Base-by-base conservation (phyloP, 768 basidiomycete genomes). In the Kwoniella europaea region DNA sequence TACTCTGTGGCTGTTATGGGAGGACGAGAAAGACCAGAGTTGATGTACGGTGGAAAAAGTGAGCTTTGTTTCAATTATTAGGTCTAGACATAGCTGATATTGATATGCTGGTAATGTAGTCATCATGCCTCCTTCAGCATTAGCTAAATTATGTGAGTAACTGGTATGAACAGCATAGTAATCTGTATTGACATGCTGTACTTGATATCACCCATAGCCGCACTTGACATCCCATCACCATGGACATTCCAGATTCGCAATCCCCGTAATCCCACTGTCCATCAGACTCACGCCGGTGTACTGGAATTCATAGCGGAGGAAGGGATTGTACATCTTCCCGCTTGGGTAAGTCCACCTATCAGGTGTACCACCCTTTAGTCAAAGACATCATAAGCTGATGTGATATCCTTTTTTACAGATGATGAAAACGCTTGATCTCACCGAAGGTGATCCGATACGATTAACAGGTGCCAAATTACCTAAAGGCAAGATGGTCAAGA, bases 301-400 rank as follows among this genome's bases (percentile, higher is more conserved):
- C 88, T 99, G 35, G 97, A 99, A 82, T 99, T 99, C 84, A 98
- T 98, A 74, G 96, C 97, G 2, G 91, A 97, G 67, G 96, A 98
- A 83, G 97, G 97, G 13, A 87, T 91, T 15, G 95, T 95, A 2
- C 91, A 98, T 86, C 86, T 99, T 16, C 97, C 97, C 0, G 91
- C 94, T 76, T 99, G 97, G 97, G 86, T 87, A 67, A 71, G 85
- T 76, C 42, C 3, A 60, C 27, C 41, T 5, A 18, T 43, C 43
- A 10, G 35, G 41, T 56, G 65, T 43, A 42, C 12, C 18, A 13
- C 35, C 13, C 44, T 20, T 1, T 24, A 35, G 1, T 9, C 1
- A 35, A 7, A 35, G 35, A 35, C 29, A 44, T 56, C 20, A 20
- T 12, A 6, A 54, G 69, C 71, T 76, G 74, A 82, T 24, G 35